Base-by-base conservation (phyloP, 257 asterid genomes). In the Solanum medicagineum region DNA sequence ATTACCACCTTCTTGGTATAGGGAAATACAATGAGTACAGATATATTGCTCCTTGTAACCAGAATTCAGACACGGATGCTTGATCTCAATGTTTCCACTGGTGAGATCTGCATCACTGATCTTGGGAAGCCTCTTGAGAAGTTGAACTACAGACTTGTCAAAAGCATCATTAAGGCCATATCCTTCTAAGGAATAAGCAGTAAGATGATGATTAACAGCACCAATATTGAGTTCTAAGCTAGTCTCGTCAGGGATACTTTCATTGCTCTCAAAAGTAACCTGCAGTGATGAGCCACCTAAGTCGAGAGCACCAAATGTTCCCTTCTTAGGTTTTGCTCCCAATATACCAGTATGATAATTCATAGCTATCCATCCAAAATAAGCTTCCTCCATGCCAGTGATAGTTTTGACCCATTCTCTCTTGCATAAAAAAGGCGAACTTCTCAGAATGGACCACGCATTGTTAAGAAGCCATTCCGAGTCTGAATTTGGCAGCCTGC, bases 151-250 rank as follows among this genome's bases (percentile, higher is more conserved):
- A 47, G 99, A 95, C 90, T 89, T 95, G 92, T 94, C 99, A 85
- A 97, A 97, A 20, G 99, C 99, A 85, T 97, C 99, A 85, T 97
- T 97, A 71, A 97, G 94, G 56, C 99, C 99, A 85, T 92, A 97
- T 79, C 99, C 99, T 32, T 96, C 85, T 88, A 97, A 88, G 84
- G 99, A 97, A 89, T 95, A 97, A 81, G 99, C 99, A 90, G 86
- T 93, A 68, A 97, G 91, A 85, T 92, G 98, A 90, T 95, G 97
- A 81, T 91, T 93, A 86, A 92, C 96, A 59, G 91, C 87, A 82
- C 98, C 99, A 70, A 95, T 91, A 83, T 96, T 93, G 82, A 97
- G 88, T 88, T 92, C 90, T 87, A 97, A 89, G 89, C 98, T 92
- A 26, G 95, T 89, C 63, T 93, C 91, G 14, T 91, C 93, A 53